A percentile compares a stretch with the other conserved stretches of the same genome.
Evolutionary conservation across 768 basidiomycete genomes (phyloP).

Genomic region (Ramaria sp.): DNA sequence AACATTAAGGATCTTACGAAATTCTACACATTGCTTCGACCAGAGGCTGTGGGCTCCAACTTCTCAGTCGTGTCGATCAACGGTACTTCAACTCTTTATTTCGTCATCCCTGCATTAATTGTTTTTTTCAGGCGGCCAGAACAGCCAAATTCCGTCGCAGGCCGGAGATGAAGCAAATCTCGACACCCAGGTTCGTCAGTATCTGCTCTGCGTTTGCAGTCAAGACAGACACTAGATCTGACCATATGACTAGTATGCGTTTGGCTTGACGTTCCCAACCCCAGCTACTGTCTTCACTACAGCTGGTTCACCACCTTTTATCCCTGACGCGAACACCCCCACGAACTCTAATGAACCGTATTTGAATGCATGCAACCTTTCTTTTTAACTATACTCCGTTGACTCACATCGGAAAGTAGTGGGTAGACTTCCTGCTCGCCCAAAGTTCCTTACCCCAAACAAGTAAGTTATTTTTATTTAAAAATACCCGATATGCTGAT

Average conservation of each 20-base stretch:
- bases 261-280: conserved; percentile 52
- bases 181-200: conserved; percentile 8
- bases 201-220: conserved; percentile 28
- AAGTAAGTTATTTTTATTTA: background rate
- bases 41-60: conserved; percentile 26
- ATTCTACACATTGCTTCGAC: conserved; percentile 22
- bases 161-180: conserved; percentile 59
- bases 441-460: conserved; percentile 16
- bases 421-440: conserved; percentile 48
- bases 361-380: background rate
- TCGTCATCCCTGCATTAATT: conserved; percentile 1
- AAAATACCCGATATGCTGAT: too few relatives aligned
- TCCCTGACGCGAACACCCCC: conserved; percentile 31
- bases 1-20: conserved; percentile 16
- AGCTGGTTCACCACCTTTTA: conserved; percentile 48
- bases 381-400: background rate
- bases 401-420: conserved; percentile 23
- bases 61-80: conserved; percentile 46
- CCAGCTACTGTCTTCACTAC: conserved; percentile 52
- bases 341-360: conserved; percentile 41
- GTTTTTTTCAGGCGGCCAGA: conserved; percentile 38
- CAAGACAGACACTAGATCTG: background rate
- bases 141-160: conserved; percentile 40
- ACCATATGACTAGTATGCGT: conserved; percentile 39
- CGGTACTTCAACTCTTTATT: conserved; percentile 24